Percentiles rank a stretch among this genome's conserved stretches.
These are phyloP conservation scores for Kluyveromyces dobzhanskii DNA, from an alignment of 805 yeast genomes.

Conservation along the genomic window DNA sequence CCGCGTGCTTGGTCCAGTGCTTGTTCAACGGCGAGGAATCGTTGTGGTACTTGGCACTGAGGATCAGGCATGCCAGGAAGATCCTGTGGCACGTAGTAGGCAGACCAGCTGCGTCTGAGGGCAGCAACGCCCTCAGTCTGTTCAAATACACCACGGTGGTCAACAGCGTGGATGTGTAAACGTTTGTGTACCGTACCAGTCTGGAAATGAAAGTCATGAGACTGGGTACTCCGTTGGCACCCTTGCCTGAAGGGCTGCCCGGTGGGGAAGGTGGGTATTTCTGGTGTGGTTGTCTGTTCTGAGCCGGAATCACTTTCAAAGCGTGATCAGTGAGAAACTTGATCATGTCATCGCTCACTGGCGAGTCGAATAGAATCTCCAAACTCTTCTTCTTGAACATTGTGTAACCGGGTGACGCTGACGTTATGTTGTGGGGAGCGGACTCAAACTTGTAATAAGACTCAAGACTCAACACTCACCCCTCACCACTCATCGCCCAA, in stretches of 20 bases:
- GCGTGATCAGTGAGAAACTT: slow-evolving; percentile 60
- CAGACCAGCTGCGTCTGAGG: slow-evolving; percentile 64
- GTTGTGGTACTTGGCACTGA: slow-evolving; percentile 67
- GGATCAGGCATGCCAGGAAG: slow-evolving; percentile 62
- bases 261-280: slow-evolving; percentile 1
- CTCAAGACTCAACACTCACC: too few relatives aligned
- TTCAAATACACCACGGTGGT: slow-evolving; percentile 63
- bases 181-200: slow-evolving; percentile 66
- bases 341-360: slow-evolving; percentile 69
- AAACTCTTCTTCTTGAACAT: slow-evolving; percentile 52
- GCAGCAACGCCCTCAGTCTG: slow-evolving; percentile 50
- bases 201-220: slow-evolving; percentile 66
- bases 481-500: too few relatives aligned
- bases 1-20: slow-evolving; percentile 76
- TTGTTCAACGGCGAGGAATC: slow-evolving; percentile 71
- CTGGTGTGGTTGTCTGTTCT: not conserved
- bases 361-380: slow-evolving; percentile 49
- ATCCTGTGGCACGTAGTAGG: slow-evolving; percentile 78
- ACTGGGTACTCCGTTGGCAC: slow-evolving; percentile 39
- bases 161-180: slow-evolving; percentile 73
- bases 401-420: not conserved
- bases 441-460: too few relatives aligned
- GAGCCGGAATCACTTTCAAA: slow-evolving; percentile 52
- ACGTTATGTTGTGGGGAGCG: too few relatives aligned
- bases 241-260: slow-evolving; percentile 1